phyloP scores from a whole-genome alignment of 148 eudicot species.

The Fallopia convolvulus region DNA sequence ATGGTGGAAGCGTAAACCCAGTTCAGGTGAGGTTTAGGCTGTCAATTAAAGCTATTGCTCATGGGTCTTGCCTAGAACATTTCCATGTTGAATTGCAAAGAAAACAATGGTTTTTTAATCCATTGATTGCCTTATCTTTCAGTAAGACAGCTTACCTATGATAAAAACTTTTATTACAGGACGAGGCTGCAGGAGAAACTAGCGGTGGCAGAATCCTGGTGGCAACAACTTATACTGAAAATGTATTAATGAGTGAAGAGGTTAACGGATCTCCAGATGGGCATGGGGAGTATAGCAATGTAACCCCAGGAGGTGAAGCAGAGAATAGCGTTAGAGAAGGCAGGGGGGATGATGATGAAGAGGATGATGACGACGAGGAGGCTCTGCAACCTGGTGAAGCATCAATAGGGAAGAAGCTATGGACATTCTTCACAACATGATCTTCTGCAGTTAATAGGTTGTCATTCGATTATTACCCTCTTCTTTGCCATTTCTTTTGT shows the following conservation, averaged over 20 bases:
- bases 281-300: conserved; percentile 22
- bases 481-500: background rate
- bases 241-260: conserved; percentile 49
- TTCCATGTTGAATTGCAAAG: background rate
- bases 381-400: conserved; percentile 82
- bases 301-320: conserved; percentile 7
- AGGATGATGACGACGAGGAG: conserved; percentile 54
- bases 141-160: background rate
- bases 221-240: conserved; percentile 25
- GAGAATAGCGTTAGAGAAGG: conserved; percentile 2
- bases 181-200: conserved; percentile 33
- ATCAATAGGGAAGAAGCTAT: conserved; percentile 81
- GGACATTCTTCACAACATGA: conserved; percentile 82
- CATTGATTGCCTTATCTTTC: too few relatives aligned
- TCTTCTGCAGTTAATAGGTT: background rate
- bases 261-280: conserved; percentile 51
- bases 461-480: background rate
- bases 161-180: conserved; percentile 23
- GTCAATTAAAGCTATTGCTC: background rate
- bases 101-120: too few relatives aligned
- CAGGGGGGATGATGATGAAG: conserved; percentile 21
- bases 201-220: conserved; percentile 24
- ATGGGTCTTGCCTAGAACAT: background rate
- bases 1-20: conserved; percentile 43
- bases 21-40: conserved; percentile 34